Evolutionary conservation across 1,139 yeast species (phyloP).

Genomic region (Trichomonascaceae sp.): DNA sequence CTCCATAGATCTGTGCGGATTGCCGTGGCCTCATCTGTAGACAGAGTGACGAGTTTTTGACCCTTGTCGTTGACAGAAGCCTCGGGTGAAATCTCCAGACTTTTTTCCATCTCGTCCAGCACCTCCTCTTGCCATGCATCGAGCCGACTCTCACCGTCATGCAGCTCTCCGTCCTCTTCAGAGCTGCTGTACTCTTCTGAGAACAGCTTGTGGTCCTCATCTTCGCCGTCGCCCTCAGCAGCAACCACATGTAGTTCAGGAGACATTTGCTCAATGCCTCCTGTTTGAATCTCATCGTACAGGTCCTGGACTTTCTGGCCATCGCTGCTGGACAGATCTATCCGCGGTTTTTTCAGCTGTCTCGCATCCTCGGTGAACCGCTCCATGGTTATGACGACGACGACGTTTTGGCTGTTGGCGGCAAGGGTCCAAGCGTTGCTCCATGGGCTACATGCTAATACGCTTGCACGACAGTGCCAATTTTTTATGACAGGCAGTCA

Average conservation of each 20-base stretch:
- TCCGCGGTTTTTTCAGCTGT: neutral
- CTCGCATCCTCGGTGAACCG: no score
- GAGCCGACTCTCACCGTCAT: conserved; percentile 7
- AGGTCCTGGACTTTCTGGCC: neutral
- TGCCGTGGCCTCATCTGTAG: conserved; percentile 31
- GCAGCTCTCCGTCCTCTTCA: no score
- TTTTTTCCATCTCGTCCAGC: conserved; percentile 15
- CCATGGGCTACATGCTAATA: no score
- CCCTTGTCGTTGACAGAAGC: conserved; percentile 1
- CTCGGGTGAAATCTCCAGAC: conserved; percentile 11
- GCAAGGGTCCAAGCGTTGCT: no score
- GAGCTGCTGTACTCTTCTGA: no score
- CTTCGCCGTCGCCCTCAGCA: conserved; percentile 16
- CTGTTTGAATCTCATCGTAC: no score
- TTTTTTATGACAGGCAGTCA: no score
- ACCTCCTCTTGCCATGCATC: conserved; percentile 14
- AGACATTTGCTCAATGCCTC: no score
- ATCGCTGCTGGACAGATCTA: neutral
- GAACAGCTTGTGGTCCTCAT: conserved; percentile 12
- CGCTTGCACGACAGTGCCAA: no score
- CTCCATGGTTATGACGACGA: no score
- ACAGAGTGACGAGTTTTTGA: conserved; percentile 11
- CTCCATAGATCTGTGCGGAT: conserved; percentile 48
- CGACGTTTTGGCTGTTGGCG: no score
- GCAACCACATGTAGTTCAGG: no score